Percentiles rank a stretch among this genome's conserved stretches.
These are phyloP conservation scores for Lecanicillium sp. DNA, from an alignment of 2,329 filamentous ascomycete genomes.

Conservation along the genomic window DNA sequence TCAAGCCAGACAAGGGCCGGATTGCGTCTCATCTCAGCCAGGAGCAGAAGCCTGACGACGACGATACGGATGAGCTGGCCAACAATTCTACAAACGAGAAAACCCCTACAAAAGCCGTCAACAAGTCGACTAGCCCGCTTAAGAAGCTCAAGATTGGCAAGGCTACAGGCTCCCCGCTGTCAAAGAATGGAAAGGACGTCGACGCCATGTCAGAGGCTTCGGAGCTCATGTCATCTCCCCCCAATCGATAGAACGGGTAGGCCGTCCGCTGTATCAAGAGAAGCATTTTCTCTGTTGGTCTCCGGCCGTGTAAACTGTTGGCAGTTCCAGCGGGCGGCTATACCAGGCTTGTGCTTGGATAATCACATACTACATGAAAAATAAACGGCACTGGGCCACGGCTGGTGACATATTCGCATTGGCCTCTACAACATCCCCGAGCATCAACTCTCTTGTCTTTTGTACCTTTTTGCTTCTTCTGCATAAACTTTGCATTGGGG, in stretches of 20 bases:
- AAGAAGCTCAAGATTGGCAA: constrained; percentile 38
- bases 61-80: constrained; percentile 7
- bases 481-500: too few relatives aligned
- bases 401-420: too few relatives aligned
- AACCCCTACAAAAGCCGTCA: constrained; percentile 25
- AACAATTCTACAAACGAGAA: constrained; percentile 12
- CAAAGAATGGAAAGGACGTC: constrained; percentile 39
- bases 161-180: constrained; percentile 39
- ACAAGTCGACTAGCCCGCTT: constrained; percentile 29
- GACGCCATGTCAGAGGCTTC: constrained; percentile 50
- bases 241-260: constrained; percentile 12
- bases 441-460: too few relatives aligned
- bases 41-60: constrained; percentile 33
- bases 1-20: constrained; percentile 50
- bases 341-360: constrained; percentile 3
- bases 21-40: constrained; percentile 39
- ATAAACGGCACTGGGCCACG: too few relatives aligned
- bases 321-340: too few relatives aligned
- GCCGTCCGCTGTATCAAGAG: too few relatives aligned
- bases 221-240: constrained; percentile 47
- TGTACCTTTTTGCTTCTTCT: too few relatives aligned
- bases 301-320: too few relatives aligned
- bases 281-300: too few relatives aligned
- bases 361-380: background rate
- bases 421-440: too few relatives aligned